Conservation (phyloP, 345 rosid species). For the Pistacia integerrima region DNA sequence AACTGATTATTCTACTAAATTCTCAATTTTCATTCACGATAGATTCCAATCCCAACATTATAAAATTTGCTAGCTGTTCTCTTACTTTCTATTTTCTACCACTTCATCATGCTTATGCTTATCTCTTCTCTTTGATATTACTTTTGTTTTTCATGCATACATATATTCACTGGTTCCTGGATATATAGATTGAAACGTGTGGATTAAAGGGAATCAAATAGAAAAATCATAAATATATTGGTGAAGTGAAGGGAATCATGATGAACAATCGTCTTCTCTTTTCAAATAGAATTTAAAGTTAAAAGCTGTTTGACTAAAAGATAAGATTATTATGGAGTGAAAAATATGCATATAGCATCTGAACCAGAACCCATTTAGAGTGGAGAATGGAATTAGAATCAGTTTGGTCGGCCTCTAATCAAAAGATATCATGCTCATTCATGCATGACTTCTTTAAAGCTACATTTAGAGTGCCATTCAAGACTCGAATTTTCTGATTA, state of each 20-base stretch:
- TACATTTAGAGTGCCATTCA: slow-evolving; percentile 30
- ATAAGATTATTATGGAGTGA: slow-evolving; percentile 5
- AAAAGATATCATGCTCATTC: slow-evolving; percentile 12
- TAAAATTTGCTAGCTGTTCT: slow-evolving; percentile 31
- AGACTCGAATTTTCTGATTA: slow-evolving; percentile 33
- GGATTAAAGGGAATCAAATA: not conserved
- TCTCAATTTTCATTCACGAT: slow-evolving; percentile 32
- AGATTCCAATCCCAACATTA: slow-evolving; percentile 25
- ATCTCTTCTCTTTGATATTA: not conserved
- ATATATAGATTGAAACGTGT: too few relatives aligned
- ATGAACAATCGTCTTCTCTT: not conserved
- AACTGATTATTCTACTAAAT: slow-evolving; percentile 30
- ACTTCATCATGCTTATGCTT: slow-evolving; percentile 30
- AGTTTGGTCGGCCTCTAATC: slow-evolving; percentile 39
- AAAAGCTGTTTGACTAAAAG: slow-evolving; percentile 14
- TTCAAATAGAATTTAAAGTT: not conserved
- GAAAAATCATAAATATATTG: too few relatives aligned
- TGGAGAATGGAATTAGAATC: slow-evolving; percentile 51
- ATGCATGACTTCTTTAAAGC: not conserved
- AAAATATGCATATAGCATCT: slow-evolving; percentile 13
- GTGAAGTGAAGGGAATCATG: too few relatives aligned
- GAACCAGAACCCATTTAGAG: slow-evolving; percentile 17
- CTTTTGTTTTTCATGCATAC: too few relatives aligned
- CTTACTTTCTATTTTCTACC: not conserved
- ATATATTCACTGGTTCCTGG: too few relatives aligned